Conservation (phyloP, 2,329 filamentous ascomycete genomes). For the Epichloe sibirici region DNA sequence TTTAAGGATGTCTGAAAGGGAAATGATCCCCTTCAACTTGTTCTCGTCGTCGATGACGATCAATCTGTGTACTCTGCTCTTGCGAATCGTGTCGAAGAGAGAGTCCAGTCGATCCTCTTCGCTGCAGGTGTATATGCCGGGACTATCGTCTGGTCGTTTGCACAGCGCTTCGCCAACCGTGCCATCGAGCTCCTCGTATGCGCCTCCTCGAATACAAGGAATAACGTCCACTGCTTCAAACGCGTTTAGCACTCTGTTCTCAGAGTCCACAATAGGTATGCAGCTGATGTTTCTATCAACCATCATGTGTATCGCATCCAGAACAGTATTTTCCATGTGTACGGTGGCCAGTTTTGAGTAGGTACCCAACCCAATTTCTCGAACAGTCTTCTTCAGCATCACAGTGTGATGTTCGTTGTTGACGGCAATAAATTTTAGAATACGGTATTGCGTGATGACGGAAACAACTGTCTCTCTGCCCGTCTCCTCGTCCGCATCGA, state of each 20-base stretch:
- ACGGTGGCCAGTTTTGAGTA: constrained; percentile 73
- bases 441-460: constrained; percentile 95
- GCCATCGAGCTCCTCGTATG: constrained; percentile 79
- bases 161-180: constrained; percentile 81
- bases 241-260: constrained; percentile 74
- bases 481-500: constrained; percentile 91
- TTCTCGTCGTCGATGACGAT: constrained; percentile 87
- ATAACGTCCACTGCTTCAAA: constrained; percentile 98
- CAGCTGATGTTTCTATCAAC: constrained; percentile 90
- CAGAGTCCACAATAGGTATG: constrained; percentile 78
- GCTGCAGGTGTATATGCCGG: constrained; percentile 92
- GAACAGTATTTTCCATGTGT: constrained; percentile 78
- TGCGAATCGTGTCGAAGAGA: constrained; percentile 93
- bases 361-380: constrained; percentile 74
- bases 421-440: constrained; percentile 96
- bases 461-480: constrained; percentile 86
- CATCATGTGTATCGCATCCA: constrained; percentile 88
- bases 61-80: constrained; percentile 84
- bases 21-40: constrained; percentile 77
- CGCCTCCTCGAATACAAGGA: constrained; percentile 82
- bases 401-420: constrained; percentile 80
- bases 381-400: constrained; percentile 73
- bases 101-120: constrained; percentile 85
- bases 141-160: constrained; percentile 80
- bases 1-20: constrained; percentile 89